Conservation (phyloP, 257 asterid species). For the Echites panduratus region DNA sequence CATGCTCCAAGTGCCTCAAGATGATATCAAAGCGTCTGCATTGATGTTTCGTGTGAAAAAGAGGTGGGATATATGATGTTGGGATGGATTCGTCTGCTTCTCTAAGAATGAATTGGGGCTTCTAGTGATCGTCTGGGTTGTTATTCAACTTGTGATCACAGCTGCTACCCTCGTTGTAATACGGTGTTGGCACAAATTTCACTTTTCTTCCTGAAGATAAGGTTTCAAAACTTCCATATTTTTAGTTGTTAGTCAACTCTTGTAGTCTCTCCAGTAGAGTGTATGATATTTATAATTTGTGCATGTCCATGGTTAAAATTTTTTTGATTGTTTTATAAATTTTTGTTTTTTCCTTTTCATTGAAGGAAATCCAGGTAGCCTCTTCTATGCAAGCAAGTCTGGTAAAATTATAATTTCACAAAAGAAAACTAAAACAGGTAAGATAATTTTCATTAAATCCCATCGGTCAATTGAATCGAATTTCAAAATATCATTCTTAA, state of each 20-base stretch:
- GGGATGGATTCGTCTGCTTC: neutral
- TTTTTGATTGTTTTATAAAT: neutral
- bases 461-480: too few relatives aligned
- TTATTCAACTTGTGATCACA: neutral
- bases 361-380: too few relatives aligned
- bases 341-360: too few relatives aligned
- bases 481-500: too few relatives aligned
- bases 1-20: slow-evolving; percentile 97
- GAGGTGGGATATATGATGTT: slow-evolving; percentile 77
- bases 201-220: neutral
- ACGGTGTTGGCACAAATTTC: neutral
- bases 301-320: neutral
- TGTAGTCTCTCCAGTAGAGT: neutral
- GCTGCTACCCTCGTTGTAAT: neutral
- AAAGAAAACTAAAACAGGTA: too few relatives aligned
- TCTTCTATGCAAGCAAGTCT: too few relatives aligned
- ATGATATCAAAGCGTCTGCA: slow-evolving; percentile 58
- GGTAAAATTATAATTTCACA: too few relatives aligned
- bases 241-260: neutral
- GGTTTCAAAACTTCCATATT: neutral
- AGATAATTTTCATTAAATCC: too few relatives aligned
- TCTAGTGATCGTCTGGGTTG: neutral
- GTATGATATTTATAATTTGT: neutral
- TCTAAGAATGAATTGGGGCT: neutral
- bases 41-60: slow-evolving; percentile 86